Conservation (phyloP, 2,329 filamentous ascomycete genomes). For the Penicillium sp. region DNA sequence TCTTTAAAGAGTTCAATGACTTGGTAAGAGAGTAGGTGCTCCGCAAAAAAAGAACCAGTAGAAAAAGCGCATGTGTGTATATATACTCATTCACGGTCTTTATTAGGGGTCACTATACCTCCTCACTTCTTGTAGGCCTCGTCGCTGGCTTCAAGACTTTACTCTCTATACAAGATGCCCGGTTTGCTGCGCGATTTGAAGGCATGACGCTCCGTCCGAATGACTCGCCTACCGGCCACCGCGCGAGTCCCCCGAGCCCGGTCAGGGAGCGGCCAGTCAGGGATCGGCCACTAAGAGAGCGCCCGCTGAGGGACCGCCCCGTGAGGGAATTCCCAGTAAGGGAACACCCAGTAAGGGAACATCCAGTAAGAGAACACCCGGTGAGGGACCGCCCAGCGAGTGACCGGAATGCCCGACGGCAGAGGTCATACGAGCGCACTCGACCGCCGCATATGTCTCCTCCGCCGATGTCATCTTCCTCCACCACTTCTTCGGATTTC, state of each 20-base stretch:
- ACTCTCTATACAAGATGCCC: conserved; percentile 32
- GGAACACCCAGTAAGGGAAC: conserved; percentile 13
- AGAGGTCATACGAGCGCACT: conserved; percentile 38
- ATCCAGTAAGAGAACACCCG: conserved; percentile 18
- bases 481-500: conserved; percentile 31
- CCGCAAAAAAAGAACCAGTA: background rate
- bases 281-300: background rate
- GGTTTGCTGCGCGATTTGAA: conserved; percentile 28
- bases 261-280: conserved; percentile 2
- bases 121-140: conserved; percentile 26
- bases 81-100: conserved; percentile 14
- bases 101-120: conserved; percentile 30
- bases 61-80: conserved; percentile 3
- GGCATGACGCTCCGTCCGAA: conserved; percentile 27
- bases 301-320: conserved; percentile 10
- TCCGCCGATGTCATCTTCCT: conserved; percentile 31
- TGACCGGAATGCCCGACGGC: conserved; percentile 31
- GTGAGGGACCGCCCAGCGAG: background rate
- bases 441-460: conserved; percentile 31
- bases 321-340: background rate
- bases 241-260: conserved; percentile 30
- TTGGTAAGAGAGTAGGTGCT: conserved; percentile 48
- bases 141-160: conserved; percentile 30
- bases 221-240: conserved; percentile 28
- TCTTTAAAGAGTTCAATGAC: conserved; percentile 48